phyloP scores from a whole-genome alignment of 345 rosid genomes.

The Anastatica hierochuntica region DNA sequence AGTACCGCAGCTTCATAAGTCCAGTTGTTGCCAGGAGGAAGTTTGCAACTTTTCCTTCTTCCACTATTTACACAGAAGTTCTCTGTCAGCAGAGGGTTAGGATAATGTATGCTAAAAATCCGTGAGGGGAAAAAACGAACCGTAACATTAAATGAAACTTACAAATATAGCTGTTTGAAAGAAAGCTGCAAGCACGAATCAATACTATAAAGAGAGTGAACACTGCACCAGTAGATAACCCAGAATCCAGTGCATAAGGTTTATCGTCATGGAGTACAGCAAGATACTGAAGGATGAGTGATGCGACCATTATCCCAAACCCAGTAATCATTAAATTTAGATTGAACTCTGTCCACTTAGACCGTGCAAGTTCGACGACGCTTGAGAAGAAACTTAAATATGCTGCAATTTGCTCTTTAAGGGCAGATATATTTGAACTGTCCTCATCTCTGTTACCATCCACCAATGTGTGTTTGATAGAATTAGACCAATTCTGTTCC shows the following conservation, averaged over 20 bases:
- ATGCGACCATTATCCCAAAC: conserved; percentile 49
- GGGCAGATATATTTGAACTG: conserved; percentile 22
- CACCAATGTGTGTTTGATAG: conserved; percentile 24
- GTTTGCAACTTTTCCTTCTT: conserved; percentile 90
- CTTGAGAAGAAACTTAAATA: conserved; percentile 52
- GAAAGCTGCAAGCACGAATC: conserved; percentile 78
- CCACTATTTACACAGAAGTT: conserved; percentile 45
- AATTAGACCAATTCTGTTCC: conserved; percentile 40
- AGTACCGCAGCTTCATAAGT: conserved; percentile 49
- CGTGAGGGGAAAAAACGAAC: not conserved
- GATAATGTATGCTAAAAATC: not conserved
- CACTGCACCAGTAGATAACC: conserved; percentile 35
- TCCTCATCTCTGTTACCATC: conserved; percentile 26
- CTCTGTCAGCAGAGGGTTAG: conserved; percentile 3
- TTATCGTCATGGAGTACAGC: conserved; percentile 32
- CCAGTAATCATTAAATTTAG: conserved; percentile 72
- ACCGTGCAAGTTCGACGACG: conserved; percentile 76
- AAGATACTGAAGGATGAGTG: conserved; percentile 40
- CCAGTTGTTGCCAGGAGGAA: conserved; percentile 85
- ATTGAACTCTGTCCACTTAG: conserved; percentile 95
- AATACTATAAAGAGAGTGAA: conserved; percentile 41
- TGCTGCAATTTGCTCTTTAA: conserved; percentile 44
- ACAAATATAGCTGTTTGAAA: conserved; percentile 89
- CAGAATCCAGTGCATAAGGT: conserved; percentile 25
- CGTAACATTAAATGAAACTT: conserved; percentile 27